Conservation (phyloP, 1,284 basidiomycete species). For the Leccinum brunneo-olivaceum region DNA sequence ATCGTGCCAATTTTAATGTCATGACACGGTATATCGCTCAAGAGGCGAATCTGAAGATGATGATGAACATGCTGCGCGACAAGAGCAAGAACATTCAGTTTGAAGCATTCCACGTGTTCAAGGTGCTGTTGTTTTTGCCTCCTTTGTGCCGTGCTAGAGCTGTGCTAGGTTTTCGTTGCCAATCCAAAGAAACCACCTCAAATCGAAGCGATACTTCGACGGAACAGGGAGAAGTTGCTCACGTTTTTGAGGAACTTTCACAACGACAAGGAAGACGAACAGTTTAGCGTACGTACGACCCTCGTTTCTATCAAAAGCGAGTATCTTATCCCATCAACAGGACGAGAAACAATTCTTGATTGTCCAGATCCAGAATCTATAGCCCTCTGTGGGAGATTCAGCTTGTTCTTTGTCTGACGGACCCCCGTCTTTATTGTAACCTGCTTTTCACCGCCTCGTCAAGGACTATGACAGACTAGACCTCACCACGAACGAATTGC, state of each 20-base stretch:
- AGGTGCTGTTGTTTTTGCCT: constrained; percentile 54
- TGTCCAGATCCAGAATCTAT: constrained; percentile 78
- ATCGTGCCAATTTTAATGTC: constrained; percentile 94
- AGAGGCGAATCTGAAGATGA: constrained; percentile 95
- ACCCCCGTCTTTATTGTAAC: constrained; percentile 4
- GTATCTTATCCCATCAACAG: constrained; percentile 29
- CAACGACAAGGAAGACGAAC: constrained; percentile 98
- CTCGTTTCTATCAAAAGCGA: not conserved
- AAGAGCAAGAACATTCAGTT: constrained; percentile 99
- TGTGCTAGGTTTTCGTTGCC: constrained; percentile 85
- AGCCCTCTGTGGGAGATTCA: constrained; percentile 19
- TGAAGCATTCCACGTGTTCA: constrained; percentile 99
- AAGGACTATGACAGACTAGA: constrained; percentile 3
- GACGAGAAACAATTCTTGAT: constrained; percentile 98
- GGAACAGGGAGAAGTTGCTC: constrained; percentile 93
- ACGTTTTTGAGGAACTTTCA: constrained; percentile 90
- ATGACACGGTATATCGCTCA: constrained; percentile 98
- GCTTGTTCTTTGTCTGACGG: not conserved
- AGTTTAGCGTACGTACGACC: constrained; percentile 68
- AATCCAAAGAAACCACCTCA: constrained; percentile 98
- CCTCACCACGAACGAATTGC: constrained; percentile 2
- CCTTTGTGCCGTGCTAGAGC: not conserved
- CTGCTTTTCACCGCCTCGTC: constrained; percentile 8
- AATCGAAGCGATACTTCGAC: constrained; percentile 84
- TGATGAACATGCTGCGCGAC: constrained; percentile 98